Percentiles rank a stretch among this genome's conserved stretches.
Conservation (phyloP, 2,329 filamentous ascomycete genomes). For the Penicillium janthinellum region DNA sequence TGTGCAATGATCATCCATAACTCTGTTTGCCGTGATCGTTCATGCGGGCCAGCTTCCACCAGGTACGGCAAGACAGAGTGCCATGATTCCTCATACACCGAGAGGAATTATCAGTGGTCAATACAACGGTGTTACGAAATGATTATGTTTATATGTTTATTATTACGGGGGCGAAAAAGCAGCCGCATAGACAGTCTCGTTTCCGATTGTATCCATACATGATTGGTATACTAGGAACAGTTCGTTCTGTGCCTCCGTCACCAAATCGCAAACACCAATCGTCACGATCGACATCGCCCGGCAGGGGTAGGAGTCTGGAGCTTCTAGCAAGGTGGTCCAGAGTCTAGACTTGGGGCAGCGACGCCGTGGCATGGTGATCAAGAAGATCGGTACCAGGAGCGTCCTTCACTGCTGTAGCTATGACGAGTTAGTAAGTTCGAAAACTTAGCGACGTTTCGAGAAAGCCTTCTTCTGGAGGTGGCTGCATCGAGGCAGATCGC, state of each 20-base stretch:
- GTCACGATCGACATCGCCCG: not conserved
- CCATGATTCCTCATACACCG: no score
- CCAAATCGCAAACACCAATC: not conserved
- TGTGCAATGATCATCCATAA: not conserved
- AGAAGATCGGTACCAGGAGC: not conserved
- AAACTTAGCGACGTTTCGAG: no score
- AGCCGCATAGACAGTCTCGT: no score
- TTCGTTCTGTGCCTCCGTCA: not conserved
- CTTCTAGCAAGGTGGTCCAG: not conserved
- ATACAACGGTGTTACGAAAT: no score
- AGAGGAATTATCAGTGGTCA: no score
- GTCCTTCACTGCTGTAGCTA: not conserved
- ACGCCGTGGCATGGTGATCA: conserved; percentile 1
- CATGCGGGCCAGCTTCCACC: not conserved
- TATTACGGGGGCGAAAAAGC: no score
- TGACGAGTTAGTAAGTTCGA: no score
- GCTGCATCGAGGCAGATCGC: no score
- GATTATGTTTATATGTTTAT: no score
- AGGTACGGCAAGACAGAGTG: not conserved
- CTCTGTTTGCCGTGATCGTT: not conserved
- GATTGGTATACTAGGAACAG: not conserved
- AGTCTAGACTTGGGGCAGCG: not conserved
- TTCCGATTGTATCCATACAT: no score
- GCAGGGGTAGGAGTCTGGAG: not conserved
- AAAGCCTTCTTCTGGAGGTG: no score